Evolutionary conservation across 1,284 basidiomycete genomes (phyloP).

Genomic region (Rhodotorula sp.): DNA sequence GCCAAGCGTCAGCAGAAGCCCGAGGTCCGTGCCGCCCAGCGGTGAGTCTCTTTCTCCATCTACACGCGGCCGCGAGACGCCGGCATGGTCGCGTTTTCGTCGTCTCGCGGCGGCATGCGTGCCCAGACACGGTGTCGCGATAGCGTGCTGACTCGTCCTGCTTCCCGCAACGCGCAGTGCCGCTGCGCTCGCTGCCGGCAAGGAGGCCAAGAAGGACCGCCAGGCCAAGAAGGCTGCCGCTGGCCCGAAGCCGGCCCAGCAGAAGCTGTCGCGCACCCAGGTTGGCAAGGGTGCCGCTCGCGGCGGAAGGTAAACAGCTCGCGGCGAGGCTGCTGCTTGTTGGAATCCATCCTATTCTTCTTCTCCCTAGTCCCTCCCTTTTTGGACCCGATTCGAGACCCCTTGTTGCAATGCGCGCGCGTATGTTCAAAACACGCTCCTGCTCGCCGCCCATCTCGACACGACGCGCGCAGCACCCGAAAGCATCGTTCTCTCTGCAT

Average conservation of each 20-base stretch:
- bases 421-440: too few relatives aligned
- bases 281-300: conserved; percentile 7
- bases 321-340: background rate
- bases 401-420: too few relatives aligned
- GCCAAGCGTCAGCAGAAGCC: conserved; percentile 89
- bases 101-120: too few relatives aligned
- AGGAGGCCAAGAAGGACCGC: conserved; percentile 45
- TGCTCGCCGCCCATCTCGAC: too few relatives aligned
- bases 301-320: background rate
- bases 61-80: too few relatives aligned
- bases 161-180: conserved; percentile 20
- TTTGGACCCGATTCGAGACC: too few relatives aligned
- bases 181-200: conserved; percentile 42
- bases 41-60: conserved; percentile 54
- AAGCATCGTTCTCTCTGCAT: too few relatives aligned
- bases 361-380: too few relatives aligned
- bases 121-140: too few relatives aligned
- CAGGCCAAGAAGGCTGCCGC: conserved; percentile 23
- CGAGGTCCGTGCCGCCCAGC: conserved; percentile 77
- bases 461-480: too few relatives aligned
- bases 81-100: background rate
- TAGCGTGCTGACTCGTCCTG: background rate
- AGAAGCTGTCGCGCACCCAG: conserved; percentile 10
- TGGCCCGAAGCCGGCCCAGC: conserved; percentile 4
- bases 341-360: background rate